These are phyloP conservation scores for Trichomonascaceae sp. DNA, from an alignment of 1,139 yeast genomes.

Conservation along the genomic window DNA sequence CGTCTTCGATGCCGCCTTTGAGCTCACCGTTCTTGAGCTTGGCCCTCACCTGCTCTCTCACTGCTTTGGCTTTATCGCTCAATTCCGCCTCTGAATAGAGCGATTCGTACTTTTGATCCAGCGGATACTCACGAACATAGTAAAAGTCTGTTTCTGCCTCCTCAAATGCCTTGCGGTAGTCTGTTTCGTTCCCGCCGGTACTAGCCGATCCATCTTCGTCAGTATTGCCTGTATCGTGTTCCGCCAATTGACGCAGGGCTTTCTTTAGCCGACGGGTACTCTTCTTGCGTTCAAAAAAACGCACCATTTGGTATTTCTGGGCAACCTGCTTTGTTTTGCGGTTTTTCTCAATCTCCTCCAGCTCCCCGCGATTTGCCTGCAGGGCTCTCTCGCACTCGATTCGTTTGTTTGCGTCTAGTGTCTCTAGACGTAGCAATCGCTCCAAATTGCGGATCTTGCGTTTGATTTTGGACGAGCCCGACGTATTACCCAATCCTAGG, in stretches of 20 bases:
- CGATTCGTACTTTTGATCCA: slow-evolving; percentile 67
- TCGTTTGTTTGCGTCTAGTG: slow-evolving; percentile 60
- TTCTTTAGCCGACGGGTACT: slow-evolving; percentile 64
- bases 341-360: slow-evolving; percentile 39
- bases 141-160: slow-evolving; percentile 63
- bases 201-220: slow-evolving; percentile 11
- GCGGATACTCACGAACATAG: slow-evolving; percentile 69
- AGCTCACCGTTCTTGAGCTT: slow-evolving; percentile 14
- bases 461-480: slow-evolving; percentile 31
- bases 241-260: slow-evolving; percentile 27
- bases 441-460: slow-evolving; percentile 81
- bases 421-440: slow-evolving; percentile 37
- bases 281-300: slow-evolving; percentile 85
- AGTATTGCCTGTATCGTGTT: slow-evolving; percentile 27
- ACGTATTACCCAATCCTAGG: slow-evolving; percentile 3
- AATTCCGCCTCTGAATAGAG: slow-evolving; percentile 33
- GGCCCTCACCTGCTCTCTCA: slow-evolving; percentile 12
- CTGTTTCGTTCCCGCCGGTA: slow-evolving; percentile 11
- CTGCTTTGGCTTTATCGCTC: slow-evolving; percentile 14
- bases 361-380: slow-evolving; percentile 55
- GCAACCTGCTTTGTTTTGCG: slow-evolving; percentile 45
- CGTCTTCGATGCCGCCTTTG: slow-evolving; percentile 12
- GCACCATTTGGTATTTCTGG: slow-evolving; percentile 85
- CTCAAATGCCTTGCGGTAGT: slow-evolving; percentile 32
- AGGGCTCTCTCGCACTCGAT: slow-evolving; percentile 80